Base-by-base conservation (phyloP, 192 early-diverging fungal species). In the Chytriomyces sp. region DNA sequence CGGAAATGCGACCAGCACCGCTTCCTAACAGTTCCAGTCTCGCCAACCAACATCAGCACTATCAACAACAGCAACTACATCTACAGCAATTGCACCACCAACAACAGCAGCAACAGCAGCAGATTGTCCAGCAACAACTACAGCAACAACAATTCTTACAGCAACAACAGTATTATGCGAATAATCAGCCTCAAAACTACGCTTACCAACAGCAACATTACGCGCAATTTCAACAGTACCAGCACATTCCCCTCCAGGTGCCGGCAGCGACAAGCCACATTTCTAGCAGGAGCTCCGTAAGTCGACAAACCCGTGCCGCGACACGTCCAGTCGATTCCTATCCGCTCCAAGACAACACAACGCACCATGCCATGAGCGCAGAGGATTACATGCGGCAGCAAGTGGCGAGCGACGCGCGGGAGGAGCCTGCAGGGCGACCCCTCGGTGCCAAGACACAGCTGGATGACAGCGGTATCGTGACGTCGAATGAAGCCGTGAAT, bases 391-490 rank as follows among this genome's bases (percentile, higher is more conserved):
- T 22, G 39, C 8, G 12, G 39, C 52, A 54, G 63, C 54, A 60
- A 69, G 8, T 10, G 12, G 14, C 12, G 12, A n/a, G 61, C 12
- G 7, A 10, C 25, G 49, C n/a, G 5, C 14, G 4, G 17, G 39
- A 56, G 30, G 58, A 81, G 19, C 38, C 58, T 5, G 58, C 64
- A 6, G 77, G 79, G 5, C 70, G 80, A 8, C 80, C 83, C 3
- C 52, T 84, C 26, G 73, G 66, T 12, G 64, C 52, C 32, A 80
- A 76, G 40, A 38, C 39, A 12, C 64, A 38, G 3, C 6, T 71
- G 5, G 77, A 79, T 58, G 83, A 84, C 55, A 78, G 76, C 40
- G 83, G 78, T 0, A 59, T 70, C 44, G 76, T 82, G 12, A 79
- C 73, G 8, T 80, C 78, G 39, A 77, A 75, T 65, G 78, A 80